Base-by-base conservation (phyloP, 176 grass and related monocot species). In the Calamus simplicifolius region DNA sequence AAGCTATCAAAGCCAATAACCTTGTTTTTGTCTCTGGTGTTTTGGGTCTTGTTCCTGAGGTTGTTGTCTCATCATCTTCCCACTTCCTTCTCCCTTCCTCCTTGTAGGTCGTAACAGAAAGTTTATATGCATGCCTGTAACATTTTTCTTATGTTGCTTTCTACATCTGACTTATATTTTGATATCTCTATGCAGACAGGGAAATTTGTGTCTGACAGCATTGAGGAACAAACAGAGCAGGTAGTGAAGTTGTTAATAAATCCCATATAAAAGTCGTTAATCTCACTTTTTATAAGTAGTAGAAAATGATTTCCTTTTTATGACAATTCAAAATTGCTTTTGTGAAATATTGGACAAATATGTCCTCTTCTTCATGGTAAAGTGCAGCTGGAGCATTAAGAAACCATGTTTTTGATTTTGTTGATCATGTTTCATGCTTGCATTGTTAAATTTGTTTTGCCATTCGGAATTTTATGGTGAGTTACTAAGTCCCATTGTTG, bases 181-280 rank as follows among this genome's bases (percentile, higher is more conserved):
- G 28, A 53, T 25, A 29, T 81, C 57, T 14, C 60, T 73, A 69
- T 87, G 49, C 68, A 93, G 88, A 98, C 85, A 16, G 88, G 93
- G 48, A 92, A 83, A 57, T 92, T 92, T 71, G 71, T 98, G 3
- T 93, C 93, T 76, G 93, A 98, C 28, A 69, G 54, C 17, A 73
- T 98, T 3, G 93, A 89, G 77, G 88, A 85, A 26, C 93, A 98
- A 72, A 92, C 93, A 19, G 93, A 98, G 57, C 93, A 88, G 93
- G 87, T 98, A 57, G 5, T 54, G 48, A 27, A 29, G 52, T 48
- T 26, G 29, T 10, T 43, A 12, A 29, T 29, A 13, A 43, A 43
- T 43, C 35, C 35, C 12, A 43, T 43, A 1, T 43, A 43, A 21
- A n/a, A 43, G 10, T 6, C 6, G 27, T 8, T 26, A 19, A 48